phyloP scores from a whole-genome alignment of 768 basidiomycete species.

The Phallus indusiatus region DNA sequence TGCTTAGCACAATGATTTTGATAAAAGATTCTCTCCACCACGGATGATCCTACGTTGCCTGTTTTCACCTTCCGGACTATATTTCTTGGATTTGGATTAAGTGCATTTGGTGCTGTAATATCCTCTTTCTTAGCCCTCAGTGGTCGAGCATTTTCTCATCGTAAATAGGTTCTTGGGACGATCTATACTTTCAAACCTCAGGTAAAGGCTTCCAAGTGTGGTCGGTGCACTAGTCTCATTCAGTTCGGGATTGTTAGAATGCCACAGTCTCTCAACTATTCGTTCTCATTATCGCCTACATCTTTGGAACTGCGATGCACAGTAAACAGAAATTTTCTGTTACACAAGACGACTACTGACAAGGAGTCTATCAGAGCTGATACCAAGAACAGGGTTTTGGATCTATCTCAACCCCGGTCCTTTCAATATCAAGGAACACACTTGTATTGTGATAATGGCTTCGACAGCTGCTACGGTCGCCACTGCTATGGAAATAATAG shows the following conservation, averaged over 20 bases:
- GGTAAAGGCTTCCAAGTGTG: too few species aligned
- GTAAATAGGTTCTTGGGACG: constrained; percentile 18
- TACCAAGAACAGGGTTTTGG: constrained; percentile 39
- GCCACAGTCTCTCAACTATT: constrained; percentile 47
- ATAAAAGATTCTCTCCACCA: constrained; percentile 41
- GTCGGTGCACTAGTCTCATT: too few species aligned
- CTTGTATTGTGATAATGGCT: constrained; percentile 52
- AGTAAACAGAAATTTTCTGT: constrained; percentile 28
- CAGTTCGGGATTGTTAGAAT: too few species aligned
- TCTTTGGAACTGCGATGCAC: constrained; percentile 41
- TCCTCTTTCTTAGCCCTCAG: constrained; percentile 9
- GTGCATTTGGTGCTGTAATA: constrained; percentile 33
- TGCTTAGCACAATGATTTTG: not conserved
- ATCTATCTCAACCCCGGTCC: constrained; percentile 53
- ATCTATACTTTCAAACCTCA: constrained; percentile 30
- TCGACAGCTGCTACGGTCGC: constrained; percentile 52
- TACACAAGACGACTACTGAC: not conserved
- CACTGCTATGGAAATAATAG: constrained; percentile 49
- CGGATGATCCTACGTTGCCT: constrained; percentile 40
- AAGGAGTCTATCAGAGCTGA: constrained; percentile 20
- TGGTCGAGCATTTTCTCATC: not conserved
- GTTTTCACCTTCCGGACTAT: constrained; percentile 39
- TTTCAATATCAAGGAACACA: constrained; percentile 57
- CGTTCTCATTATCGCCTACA: constrained; percentile 46
- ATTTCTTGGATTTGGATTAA: constrained; percentile 39